A percentile compares a stretch with the other conserved stretches of the same genome.
Evolutionary conservation across 192 early-diverging fungal genomes (phyloP).

Genomic region (Diversispora eburnea): DNA sequence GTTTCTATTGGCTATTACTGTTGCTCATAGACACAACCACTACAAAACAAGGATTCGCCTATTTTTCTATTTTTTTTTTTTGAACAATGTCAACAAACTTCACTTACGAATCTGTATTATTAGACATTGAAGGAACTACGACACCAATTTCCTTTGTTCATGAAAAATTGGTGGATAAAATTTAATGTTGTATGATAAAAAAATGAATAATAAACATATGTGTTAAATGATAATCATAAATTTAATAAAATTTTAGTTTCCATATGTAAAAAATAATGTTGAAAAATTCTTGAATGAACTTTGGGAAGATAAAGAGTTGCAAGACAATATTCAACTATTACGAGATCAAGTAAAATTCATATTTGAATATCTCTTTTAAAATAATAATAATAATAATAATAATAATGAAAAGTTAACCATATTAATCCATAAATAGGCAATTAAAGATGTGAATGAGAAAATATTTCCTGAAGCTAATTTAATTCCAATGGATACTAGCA

Average conservation of each 20-base stretch:
- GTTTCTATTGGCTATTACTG: too few relatives aligned
- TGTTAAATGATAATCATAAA: neutral
- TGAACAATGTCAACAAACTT: too few relatives aligned
- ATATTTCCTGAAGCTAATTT: conserved; percentile 35
- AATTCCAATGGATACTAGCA: conserved; percentile 39
- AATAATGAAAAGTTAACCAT: too few relatives aligned
- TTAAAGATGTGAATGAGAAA: conserved; percentile 44
- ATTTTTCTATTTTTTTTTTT: too few relatives aligned
- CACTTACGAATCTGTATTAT: conserved; percentile 56
- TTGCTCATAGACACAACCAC: too few relatives aligned
- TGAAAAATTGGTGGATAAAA: conserved; percentile 63
- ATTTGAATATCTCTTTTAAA: neutral
- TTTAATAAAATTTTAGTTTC: conserved; percentile 55
- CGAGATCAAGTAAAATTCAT: conserved; percentile 45
- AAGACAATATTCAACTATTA: conserved; percentile 42
- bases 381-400: neutral
- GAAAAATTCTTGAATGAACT: conserved; percentile 61
- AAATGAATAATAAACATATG: neutral
- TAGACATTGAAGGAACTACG: conserved; percentile 96
- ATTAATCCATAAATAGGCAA: conserved; percentile 34
- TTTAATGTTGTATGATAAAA: neutral
- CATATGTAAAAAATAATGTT: conserved; percentile 69
- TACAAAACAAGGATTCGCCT: too few relatives aligned
- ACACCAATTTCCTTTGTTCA: conserved; percentile 97
- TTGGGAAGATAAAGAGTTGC: conserved; percentile 46